Conservation (phyloP, 2,329 filamentous ascomycete species). For the Fusarium dlaminii region DNA sequence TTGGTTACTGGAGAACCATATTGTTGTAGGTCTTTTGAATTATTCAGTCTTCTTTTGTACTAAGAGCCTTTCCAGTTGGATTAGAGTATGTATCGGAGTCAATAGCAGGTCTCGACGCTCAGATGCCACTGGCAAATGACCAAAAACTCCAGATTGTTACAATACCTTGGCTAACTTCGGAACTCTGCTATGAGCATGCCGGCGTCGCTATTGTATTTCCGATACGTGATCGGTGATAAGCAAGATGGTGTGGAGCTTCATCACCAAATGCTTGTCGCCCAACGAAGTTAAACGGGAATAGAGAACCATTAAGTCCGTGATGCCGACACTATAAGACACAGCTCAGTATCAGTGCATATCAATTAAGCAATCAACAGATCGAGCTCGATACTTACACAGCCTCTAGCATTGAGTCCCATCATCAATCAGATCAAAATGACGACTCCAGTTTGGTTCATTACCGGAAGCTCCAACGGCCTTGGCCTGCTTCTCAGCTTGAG, state of each 20-base stretch:
- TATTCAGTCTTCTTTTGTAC: not conserved
- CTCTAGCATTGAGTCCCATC: not conserved
- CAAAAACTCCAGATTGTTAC: not conserved
- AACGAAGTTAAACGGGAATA: conserved; percentile 9
- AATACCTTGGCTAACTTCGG: not conserved
- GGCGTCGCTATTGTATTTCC: not conserved
- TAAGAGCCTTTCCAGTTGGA: not conserved
- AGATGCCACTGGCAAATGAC: not conserved
- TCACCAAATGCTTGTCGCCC: not conserved
- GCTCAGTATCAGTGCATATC: not conserved
- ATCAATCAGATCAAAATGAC: conserved; percentile 21
- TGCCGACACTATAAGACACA: conserved; percentile 4
- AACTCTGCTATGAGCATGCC: not conserved
- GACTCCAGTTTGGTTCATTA: conserved; percentile 39
- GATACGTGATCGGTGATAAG: conserved; percentile 18
- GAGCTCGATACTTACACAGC: not conserved
- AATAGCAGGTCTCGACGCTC: not conserved
- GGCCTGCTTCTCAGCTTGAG: conserved; percentile 32
- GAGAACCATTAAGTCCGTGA: conserved; percentile 19
- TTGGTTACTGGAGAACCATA: not conserved
- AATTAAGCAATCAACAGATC: no score
- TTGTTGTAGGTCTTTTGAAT: not conserved
- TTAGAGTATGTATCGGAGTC: not conserved
- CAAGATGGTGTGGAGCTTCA: not conserved
- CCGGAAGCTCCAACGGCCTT: conserved; percentile 38